Conservation (phyloP, 345 rosid species). For the Microcos paniculata region DNA sequence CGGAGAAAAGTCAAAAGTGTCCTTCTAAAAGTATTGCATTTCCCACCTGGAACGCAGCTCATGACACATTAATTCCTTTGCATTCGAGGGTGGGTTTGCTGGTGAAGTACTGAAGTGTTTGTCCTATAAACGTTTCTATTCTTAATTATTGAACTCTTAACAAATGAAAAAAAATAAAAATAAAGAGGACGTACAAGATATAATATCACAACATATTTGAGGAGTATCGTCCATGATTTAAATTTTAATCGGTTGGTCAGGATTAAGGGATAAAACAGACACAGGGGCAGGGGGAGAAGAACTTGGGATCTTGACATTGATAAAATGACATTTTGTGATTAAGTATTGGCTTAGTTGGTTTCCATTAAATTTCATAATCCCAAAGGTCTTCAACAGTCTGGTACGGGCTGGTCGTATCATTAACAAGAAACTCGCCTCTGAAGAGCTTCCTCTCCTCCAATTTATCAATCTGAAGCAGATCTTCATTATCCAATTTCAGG, state of each 20-base stretch:
- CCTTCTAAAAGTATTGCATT: too few relatives aligned
- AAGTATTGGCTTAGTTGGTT: too few relatives aligned
- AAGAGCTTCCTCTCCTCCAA: constrained; percentile 68
- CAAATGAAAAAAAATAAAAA: background rate
- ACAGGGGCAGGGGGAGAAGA: background rate
- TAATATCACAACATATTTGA: background rate
- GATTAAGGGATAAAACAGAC: background rate
- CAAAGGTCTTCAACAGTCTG: constrained; percentile 63
- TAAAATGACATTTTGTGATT: background rate
- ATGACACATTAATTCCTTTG: too few relatives aligned
- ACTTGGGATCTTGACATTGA: background rate
- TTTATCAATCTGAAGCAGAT: constrained; percentile 48
- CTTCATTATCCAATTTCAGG: constrained; percentile 52
- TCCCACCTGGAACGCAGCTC: too few relatives aligned
- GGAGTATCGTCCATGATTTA: background rate
- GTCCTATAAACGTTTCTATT: background rate
- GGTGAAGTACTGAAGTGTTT: too few relatives aligned
- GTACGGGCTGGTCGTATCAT: constrained; percentile 76
- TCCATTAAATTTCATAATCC: constrained; percentile 68
- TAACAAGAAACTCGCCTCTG: constrained; percentile 79
- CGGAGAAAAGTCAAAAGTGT: too few relatives aligned
- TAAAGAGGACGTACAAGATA: background rate
- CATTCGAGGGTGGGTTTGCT: too few relatives aligned
- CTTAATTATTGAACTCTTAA: background rate
- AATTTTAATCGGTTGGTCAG: background rate